Evolutionary conservation across 331 rosid genomes (phyloP).

Genomic region (Acacia concinna): DNA sequence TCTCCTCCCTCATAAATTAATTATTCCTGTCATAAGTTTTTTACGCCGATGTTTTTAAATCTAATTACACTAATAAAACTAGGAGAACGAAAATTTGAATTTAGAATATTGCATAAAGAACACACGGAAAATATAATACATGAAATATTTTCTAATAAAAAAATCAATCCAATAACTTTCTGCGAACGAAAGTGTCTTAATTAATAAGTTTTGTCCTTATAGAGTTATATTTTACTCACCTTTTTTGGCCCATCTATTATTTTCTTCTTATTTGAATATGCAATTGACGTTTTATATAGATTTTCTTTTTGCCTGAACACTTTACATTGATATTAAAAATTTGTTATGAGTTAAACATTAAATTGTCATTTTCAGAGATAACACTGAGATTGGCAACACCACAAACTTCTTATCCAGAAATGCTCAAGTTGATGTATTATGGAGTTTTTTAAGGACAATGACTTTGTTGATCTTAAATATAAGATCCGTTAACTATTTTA

Average conservation of each 20-base stretch:
- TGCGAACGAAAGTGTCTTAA: background rate
- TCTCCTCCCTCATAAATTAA: background rate
- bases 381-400: background rate
- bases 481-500: no score
- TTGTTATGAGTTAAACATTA: background rate
- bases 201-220: background rate
- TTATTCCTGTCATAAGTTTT: background rate
- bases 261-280: background rate
- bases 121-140: no score
- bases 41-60: background rate
- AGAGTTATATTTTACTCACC: background rate
- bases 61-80: background rate
- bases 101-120: background rate
- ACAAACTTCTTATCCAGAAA: background rate
- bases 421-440: background rate
- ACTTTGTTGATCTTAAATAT: no score
- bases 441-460: background rate
- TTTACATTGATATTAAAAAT: background rate
- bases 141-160: background rate
- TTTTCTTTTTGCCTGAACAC: no score
- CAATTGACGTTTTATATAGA: background rate
- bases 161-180: background rate
- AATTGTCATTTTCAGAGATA: background rate
- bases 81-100: background rate
- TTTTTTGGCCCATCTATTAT: background rate